Percentiles rank a stretch among this genome's conserved stretches.
Conservation (phyloP, 1,284 basidiomycete genomes). For the Naganishia liquefaciens region DNA sequence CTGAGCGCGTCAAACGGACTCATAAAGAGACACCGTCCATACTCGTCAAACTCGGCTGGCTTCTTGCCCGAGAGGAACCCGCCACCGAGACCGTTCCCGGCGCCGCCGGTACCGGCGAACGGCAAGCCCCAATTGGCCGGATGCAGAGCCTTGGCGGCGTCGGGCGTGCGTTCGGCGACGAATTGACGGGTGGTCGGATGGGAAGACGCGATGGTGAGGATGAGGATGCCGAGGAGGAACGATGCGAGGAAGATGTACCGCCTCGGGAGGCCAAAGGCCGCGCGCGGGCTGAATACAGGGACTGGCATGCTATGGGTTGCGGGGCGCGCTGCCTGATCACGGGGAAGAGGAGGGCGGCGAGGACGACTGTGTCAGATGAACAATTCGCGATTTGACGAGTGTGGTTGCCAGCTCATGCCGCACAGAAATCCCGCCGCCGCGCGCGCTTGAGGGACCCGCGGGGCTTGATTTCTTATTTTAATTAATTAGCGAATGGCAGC, state of each 20-base stretch:
- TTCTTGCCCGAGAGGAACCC: constrained; percentile 33
- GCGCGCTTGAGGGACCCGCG: no score
- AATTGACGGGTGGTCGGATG: constrained; percentile 23
- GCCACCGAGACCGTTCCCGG: not conserved
- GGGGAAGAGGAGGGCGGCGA: no score
- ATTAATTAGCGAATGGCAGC: no score
- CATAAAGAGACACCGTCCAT: constrained; percentile 51
- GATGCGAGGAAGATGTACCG: constrained; percentile 28
- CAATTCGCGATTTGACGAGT: no score
- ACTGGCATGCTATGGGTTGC: constrained; percentile 7
- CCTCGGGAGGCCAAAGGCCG: constrained; percentile 22
- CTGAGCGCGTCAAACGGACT: constrained; percentile 51
- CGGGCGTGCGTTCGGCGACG: constrained; percentile 26
- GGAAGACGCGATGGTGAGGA: constrained; percentile 28
- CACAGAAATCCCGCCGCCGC: no score
- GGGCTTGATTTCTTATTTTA: no score
- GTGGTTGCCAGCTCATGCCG: no score
- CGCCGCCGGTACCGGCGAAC: constrained; percentile 18
- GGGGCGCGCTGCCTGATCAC: no score
- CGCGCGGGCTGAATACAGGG: constrained; percentile 16
- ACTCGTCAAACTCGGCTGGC: constrained; percentile 50
- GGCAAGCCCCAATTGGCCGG: constrained; percentile 30
- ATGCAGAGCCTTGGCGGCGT: constrained; percentile 19
- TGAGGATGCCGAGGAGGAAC: constrained; percentile 25
- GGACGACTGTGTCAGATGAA: no score